Percentiles rank a stretch among this genome's conserved stretches.
phyloP scores from a whole-genome alignment of 2,329 filamentous ascomycete genomes.

The Penicillium sp. region DNA sequence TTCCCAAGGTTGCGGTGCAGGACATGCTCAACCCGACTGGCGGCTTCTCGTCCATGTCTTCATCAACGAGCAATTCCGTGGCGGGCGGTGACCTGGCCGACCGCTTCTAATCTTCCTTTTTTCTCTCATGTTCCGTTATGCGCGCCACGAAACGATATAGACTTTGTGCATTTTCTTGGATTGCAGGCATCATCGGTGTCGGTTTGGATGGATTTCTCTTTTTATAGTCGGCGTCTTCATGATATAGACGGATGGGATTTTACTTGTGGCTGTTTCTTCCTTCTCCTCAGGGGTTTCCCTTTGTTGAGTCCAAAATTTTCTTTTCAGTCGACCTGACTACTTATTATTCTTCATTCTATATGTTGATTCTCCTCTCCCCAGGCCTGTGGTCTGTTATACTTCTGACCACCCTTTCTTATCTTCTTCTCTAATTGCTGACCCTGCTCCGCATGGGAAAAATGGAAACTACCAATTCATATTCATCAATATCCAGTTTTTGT shows the following conservation, averaged over 20 bases:
- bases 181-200: conserved; percentile 39
- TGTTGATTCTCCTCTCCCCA: conserved; percentile 20
- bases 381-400: conserved; percentile 21
- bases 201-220: conserved; percentile 25
- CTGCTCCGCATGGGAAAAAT: conserved; percentile 11
- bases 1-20: conserved; percentile 80
- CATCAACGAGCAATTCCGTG: conserved; percentile 71
- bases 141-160: conserved; percentile 39
- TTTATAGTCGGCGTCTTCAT: conserved; percentile 18
- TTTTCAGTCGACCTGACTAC: conserved; percentile 6
- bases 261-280: conserved; percentile 11
- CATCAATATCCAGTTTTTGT: neutral
- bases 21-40: conserved; percentile 69
- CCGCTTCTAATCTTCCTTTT: conserved; percentile 37
- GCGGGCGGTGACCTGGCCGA: conserved; percentile 66
- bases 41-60: conserved; percentile 68
- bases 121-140: conserved; percentile 23
- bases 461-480: conserved; percentile 2
- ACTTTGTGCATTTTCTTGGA: conserved; percentile 37
- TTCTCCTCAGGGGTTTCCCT: neutral
- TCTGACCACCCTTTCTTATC: conserved; percentile 11
- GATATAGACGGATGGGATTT: conserved; percentile 21
- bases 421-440: conserved; percentile 16
- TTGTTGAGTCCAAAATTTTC: conserved; percentile 19
- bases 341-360: conserved; percentile 4